Evolutionary conservation across 805 yeast genomes (phyloP).

Genomic region (Lachancea meyersii): DNA sequence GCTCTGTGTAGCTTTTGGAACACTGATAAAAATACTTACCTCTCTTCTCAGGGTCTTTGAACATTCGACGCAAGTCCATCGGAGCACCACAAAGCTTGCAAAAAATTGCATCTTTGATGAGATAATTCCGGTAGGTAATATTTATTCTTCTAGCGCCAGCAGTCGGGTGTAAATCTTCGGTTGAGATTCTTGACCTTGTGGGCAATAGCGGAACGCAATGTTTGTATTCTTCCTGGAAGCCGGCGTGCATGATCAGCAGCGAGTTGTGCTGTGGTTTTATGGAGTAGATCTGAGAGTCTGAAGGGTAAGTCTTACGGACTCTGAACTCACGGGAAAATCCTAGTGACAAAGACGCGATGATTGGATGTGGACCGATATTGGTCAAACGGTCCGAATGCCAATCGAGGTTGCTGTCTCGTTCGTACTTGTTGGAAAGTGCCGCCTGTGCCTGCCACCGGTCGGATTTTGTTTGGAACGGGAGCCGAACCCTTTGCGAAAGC

Average conservation of each 20-base stretch:
- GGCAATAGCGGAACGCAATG: constrained; percentile 46
- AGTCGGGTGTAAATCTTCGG: constrained; percentile 41
- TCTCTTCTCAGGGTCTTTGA: constrained; percentile 38
- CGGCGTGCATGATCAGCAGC: constrained; percentile 66
- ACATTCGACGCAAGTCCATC: constrained; percentile 52
- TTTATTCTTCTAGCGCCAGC: constrained; percentile 51
- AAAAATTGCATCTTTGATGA: constrained; percentile 36
- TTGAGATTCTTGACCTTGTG: constrained; percentile 30
- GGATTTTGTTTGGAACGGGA: constrained; percentile 36
- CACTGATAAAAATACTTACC: constrained; percentile 69
- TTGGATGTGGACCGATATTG: constrained; percentile 64
- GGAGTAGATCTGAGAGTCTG: constrained; percentile 26
- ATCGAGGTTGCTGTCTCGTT: constrained; percentile 48
- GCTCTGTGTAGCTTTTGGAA: constrained; percentile 37
- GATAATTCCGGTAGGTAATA: constrained; percentile 57
- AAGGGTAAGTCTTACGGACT: constrained; percentile 39
- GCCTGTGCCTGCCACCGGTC: constrained; percentile 47
- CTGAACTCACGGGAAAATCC: constrained; percentile 70
- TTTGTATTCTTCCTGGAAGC: constrained; percentile 69
- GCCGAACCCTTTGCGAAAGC: constrained; percentile 28
- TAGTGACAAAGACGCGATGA: constrained; percentile 58
- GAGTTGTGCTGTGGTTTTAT: constrained; percentile 64
- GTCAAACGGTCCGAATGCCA: constrained; percentile 76
- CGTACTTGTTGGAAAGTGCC: constrained; percentile 53
- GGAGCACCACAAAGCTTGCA: constrained; percentile 39